Percentiles rank a stretch among this genome's conserved stretches.
These are phyloP conservation scores for Triangularia setosa DNA, from an alignment of 2,329 filamentous ascomycete genomes.

Conservation along the genomic window DNA sequence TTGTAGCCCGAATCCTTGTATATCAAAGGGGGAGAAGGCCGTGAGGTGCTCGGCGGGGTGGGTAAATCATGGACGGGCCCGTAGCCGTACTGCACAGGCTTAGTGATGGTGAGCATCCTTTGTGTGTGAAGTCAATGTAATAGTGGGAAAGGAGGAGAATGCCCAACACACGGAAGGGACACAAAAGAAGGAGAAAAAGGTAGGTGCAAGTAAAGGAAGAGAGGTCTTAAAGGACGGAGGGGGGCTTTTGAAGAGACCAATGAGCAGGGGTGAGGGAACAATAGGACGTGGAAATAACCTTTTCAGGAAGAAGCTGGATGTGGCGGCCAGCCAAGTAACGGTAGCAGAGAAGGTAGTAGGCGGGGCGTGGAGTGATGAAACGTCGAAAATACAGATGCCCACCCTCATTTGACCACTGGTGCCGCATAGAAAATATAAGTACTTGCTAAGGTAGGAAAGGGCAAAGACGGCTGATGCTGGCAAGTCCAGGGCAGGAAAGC, in stretches of 20 bases:
- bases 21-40: conserved; percentile 52
- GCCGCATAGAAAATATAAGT: conserved; percentile 29
- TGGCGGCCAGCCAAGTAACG: conserved; percentile 44
- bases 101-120: conserved; percentile 60
- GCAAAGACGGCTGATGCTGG: conserved; percentile 25
- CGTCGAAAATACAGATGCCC: conserved; percentile 37
- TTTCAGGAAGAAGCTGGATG: conserved; percentile 40
- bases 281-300: conserved; percentile 36
- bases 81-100: conserved; percentile 57
- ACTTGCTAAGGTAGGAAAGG: conserved; percentile 28
- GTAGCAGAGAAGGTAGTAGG: conserved; percentile 35
- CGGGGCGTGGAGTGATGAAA: conserved; percentile 41
- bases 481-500: conserved; percentile 16
- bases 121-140: conserved; percentile 21
- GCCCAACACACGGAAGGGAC: conserved; percentile 9
- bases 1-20: conserved; percentile 46
- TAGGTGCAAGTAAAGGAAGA: conserved; percentile 6
- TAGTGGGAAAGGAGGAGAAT: neutral
- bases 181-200: conserved; percentile 8
- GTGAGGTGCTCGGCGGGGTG: conserved; percentile 53
- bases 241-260: conserved; percentile 6
- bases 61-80: conserved; percentile 60
- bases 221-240: conserved; percentile 6
- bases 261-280: conserved; percentile 12
- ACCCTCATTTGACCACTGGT: conserved; percentile 45